Base-by-base conservation (phyloP, 2,329 filamentous ascomycete genomes). In the Xylaria sp. region DNA sequence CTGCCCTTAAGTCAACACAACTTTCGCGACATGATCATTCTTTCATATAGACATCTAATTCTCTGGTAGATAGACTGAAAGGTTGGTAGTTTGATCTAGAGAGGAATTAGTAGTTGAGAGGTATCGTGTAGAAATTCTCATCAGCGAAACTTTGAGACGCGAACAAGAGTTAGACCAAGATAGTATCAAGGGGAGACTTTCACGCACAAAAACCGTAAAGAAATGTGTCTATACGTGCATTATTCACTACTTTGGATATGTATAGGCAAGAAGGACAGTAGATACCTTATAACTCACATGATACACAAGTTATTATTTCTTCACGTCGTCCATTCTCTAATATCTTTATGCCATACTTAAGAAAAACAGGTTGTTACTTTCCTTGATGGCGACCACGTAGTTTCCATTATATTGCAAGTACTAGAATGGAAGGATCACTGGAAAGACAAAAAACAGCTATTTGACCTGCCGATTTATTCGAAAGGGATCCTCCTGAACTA, bases 351-450 rank as follows among this genome's bases (percentile, higher is more conserved):
- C 11, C 4, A 20, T n/a, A 6, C 1, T 29, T 50, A 29, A 38
- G n/a, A 15, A 31, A 50, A 9, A 6, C 11, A 13, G 33, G 33
- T 36, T 13, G 9, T 36, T 36, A 36, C 7, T 36, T 36, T 36
- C 13, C 33, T 29, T 44, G 5, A 20, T 10, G 15, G n/a, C 31
- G 22, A 36, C 22, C 22, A 55, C 31, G 55, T 29, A 31, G 49
- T 49, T 65, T 61, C 57, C 50, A n/a, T 50, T 42, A 9, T 38
- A 61, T 36, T 9, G 36, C 20, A 25, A 27, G 10, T 39, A 3
- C 17, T 2, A 27, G 7, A 54, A 53, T 20, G 51, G 57, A 65
- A 53, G 13, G 56, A 33, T 39, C 56, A 2, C 38, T 1, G 25
- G 57, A 38, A 31, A 17, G 20, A 27, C 17, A 5, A 5, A 57